Evolutionary conservation across 176 grass and related monocot genomes (phyloP), one percentile per base, ranked within the genome.

Genomic region (Panicum miliaceum): DNA sequence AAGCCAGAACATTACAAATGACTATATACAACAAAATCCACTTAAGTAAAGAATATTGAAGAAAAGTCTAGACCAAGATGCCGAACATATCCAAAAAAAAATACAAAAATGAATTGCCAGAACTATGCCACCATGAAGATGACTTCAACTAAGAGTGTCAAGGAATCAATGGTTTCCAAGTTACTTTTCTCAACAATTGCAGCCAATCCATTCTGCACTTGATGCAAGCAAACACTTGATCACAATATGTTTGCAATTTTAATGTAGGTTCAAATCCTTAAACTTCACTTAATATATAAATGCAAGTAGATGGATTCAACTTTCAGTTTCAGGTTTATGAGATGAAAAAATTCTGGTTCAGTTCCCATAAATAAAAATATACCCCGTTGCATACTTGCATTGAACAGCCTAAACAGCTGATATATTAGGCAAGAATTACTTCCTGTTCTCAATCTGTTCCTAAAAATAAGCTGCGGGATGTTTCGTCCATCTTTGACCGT

Each of bases 1-100:
- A 41, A 89, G 16, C n/a, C 62, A 71, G 43, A 81, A 84, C 37
- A 7, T 7, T 45, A 50, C 7, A 82, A 64, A 75, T 79, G 71
- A 48, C 19, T 48, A 36, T 22, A 81, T 16, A 19, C 40, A 7
- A 64, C 65, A 73, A 84, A 32, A 62, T 66, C 20, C 20, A 79
- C 18, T 15, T 7, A 52, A 36, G 67, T 57, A 65, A 58, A 81
- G 78, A 38, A 78, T 69, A 71, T 62, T 82, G 18, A 83, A 80
- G 18, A 45, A 62, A 85, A 86, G 76, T 12, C 22, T 27, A 64
- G 43, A 43, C 32, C 37, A 72, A 63, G 56, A 81, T 29, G 18
- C 12, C 46, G 10, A 64, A 71, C 26, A 67, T 60, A 78, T 34
- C 43, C n/a, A n/a, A 78, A 3, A 27, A 41, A 85, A 71, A 26